A percentile compares a stretch with the other conserved stretches of the same genome.
Evolutionary conservation across 768 basidiomycete species (phyloP).

Genomic region (Podaxis carcinomalis): DNA sequence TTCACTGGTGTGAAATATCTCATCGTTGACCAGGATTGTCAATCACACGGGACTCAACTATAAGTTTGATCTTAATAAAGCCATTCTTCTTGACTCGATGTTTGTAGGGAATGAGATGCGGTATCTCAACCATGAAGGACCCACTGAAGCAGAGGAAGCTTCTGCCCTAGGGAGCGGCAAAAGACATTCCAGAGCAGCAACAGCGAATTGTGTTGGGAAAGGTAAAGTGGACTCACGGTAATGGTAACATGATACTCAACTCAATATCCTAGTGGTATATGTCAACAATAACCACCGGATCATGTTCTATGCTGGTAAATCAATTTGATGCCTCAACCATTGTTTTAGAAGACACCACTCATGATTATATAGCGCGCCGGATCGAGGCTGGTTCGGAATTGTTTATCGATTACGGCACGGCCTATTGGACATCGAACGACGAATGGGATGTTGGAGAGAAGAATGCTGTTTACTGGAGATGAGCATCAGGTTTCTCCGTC

Average conservation of each 20-base stretch:
- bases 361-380: slow-evolving; percentile 26
- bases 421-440: slow-evolving; percentile 1
- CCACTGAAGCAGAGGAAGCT: slow-evolving; percentile 14
- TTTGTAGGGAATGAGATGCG: slow-evolving; percentile 59
- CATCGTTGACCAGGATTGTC: slow-evolving; percentile 25
- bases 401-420: slow-evolving; percentile 51
- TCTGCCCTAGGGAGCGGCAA: slow-evolving; percentile 42
- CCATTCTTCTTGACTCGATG: slow-evolving; percentile 48
- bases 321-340: neutral
- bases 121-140: slow-evolving; percentile 57
- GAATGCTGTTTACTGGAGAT: slow-evolving; percentile 4
- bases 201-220: neutral
- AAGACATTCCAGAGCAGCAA: slow-evolving; percentile 24
- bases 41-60: slow-evolving; percentile 54
- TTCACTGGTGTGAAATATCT: slow-evolving; percentile 22
- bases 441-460: neutral
- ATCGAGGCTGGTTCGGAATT: slow-evolving; percentile 45
- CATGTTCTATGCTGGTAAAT: slow-evolving; percentile 47
- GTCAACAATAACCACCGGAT: slow-evolving; percentile 8
- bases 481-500: neutral
- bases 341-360: neutral
- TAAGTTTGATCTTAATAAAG: slow-evolving; percentile 49
- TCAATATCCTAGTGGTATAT: slow-evolving; percentile 1
- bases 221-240: neutral
- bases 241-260: neutral